Evolutionary conservation across 805 yeast species (phyloP), one percentile per base, ranked within the genome.

Genomic region (Kazachstania kunashirensis): DNA sequence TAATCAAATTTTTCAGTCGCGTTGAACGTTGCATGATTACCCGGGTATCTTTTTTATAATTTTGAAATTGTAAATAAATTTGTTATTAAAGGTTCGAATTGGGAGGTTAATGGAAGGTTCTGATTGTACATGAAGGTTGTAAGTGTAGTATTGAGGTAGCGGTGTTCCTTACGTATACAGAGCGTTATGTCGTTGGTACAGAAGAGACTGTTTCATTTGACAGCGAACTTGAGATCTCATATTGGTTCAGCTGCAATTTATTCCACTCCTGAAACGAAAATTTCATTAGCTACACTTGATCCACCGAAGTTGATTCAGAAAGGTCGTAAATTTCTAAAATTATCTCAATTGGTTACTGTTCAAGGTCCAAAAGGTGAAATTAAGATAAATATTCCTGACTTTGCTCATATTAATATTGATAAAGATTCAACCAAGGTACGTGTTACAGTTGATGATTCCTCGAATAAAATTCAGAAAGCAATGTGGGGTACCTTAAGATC

Each of bases 401-500:
- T 88, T 50, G 39, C 38, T 2, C 19, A 25, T 8, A 68, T 86
- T 30, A 54, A 63, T 3, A 40, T 82, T 3, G 45, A 48, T 27
- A 38, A 45, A 17, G 42, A 33, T 7, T 37, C 37, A 2, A 65
- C 64, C 27, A 63, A 65, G 33, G 56, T 82, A 26, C 45, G 55
- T 5, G 77, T 89, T 3, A 40, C 63, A 1, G 84, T 88, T n/a
- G 62, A 64, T 27, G 71, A 79, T 48, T 67, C 76, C 4, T 51
- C 55, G 2, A 63, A 71, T 48, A 78, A 74, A 52, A 65, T 73
- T 37, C 98, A 92, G 64, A 75, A 80, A 46, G 67, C 94, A 14
- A 75, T 92, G 73, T 92, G 97, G 97, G 99, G 98, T 13, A 92
- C 97, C 6, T 71, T 80, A 36, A 74, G 98, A 56, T 71, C 94